phyloP scores from a whole-genome alignment of 225 moss, liverwort and hornwort species.

The Physcomitrellopsis africana region DNA sequence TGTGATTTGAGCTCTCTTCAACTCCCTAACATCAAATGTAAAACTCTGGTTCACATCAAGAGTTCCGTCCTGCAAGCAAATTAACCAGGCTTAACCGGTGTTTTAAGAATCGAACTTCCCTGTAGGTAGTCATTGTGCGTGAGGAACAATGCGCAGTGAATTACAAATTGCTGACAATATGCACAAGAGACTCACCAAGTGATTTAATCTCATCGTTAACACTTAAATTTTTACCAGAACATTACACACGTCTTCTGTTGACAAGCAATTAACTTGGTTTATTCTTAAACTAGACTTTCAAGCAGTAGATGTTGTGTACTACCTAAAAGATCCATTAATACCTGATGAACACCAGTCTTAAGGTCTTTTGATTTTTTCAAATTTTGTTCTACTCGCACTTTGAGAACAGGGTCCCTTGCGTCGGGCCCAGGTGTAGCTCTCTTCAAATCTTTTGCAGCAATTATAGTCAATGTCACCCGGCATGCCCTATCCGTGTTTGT shows the following conservation, averaged over 20 bases:
- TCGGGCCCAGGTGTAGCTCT: constrained; percentile 56
- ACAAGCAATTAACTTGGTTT: not conserved
- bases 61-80: constrained; percentile 39
- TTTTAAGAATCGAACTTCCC: not conserved
- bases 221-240: not conserved
- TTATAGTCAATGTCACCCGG: constrained; percentile 59
- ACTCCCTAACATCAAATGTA: constrained; percentile 67
- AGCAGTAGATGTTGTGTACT: not conserved
- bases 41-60: constrained; percentile 62
- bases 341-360: constrained; percentile 27
- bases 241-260: not conserved
- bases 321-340: not conserved
- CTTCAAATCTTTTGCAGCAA: constrained; percentile 59
- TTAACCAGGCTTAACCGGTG: constrained; percentile 10
- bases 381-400: constrained; percentile 58
- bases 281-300: not conserved
- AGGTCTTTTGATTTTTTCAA: constrained; percentile 56
- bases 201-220: not conserved
- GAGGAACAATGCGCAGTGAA: not conserved
- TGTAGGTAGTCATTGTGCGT: not conserved
- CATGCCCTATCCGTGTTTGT: constrained; percentile 60
- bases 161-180: not conserved
- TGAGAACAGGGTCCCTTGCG: constrained; percentile 59
- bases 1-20: constrained; percentile 50
- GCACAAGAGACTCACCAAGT: not conserved